Evolutionary conservation across 768 basidiomycete genomes (phyloP).

Genomic region (Calocera cornea): DNA sequence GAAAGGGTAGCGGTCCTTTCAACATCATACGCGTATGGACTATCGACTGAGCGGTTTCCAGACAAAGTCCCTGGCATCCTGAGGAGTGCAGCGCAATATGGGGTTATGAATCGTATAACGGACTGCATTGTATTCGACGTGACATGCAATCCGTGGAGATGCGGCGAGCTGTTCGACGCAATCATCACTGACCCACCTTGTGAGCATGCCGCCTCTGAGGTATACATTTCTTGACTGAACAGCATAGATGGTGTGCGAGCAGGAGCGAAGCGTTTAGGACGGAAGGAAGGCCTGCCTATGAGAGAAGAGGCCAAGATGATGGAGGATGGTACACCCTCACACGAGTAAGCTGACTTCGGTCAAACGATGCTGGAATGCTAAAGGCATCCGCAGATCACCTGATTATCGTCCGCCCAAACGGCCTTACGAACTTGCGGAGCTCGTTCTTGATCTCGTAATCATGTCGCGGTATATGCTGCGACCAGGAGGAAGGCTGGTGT

Average conservation of each 20-base stretch:
- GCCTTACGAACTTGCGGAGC: conserved; percentile 80
- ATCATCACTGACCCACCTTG: conserved; percentile 92
- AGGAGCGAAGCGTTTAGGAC: conserved; percentile 30
- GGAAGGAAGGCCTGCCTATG: conserved; percentile 17
- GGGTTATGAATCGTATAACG: conserved; percentile 52
- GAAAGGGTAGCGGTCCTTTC: conserved; percentile 46
- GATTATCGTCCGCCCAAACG: conserved; percentile 78
- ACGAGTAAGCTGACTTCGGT: conserved; percentile 24
- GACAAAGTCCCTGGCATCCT: conserved; percentile 51
- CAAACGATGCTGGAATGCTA: not conserved
- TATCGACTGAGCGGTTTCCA: conserved; percentile 13
- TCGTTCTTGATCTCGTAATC: conserved; percentile 67
- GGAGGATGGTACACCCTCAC: conserved; percentile 24
- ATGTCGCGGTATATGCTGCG: conserved; percentile 73
- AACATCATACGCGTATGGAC: not conserved
- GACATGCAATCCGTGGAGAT: conserved; percentile 79
- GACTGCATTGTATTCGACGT: conserved; percentile 88
- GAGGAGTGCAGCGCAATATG: conserved; percentile 74
- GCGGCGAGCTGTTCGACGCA: conserved; percentile 82
- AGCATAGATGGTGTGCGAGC: conserved; percentile 69
- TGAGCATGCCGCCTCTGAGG: conserved; percentile 28
- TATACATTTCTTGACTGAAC: not conserved
- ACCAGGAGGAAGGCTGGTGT: conserved; percentile 79
- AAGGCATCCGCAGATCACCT: conserved; percentile 32
- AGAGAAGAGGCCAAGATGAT: conserved; percentile 18